Percentiles rank a stretch among this genome's conserved stretches.
These are phyloP conservation scores for Cardiospermum halicacabum DNA, from an alignment of 345 rosid species.

Conservation along the genomic window DNA sequence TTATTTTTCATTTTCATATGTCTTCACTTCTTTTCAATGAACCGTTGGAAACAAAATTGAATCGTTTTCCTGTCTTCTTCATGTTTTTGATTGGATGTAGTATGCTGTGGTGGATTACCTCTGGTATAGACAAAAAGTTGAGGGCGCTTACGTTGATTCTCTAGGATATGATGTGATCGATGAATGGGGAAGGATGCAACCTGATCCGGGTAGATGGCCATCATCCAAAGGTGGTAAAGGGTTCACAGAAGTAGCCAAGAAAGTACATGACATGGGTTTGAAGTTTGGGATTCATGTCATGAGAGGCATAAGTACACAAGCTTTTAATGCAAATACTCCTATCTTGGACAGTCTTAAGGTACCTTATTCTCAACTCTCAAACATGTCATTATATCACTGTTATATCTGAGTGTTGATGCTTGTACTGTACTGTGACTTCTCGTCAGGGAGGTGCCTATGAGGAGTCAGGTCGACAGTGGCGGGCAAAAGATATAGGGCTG, in stretches of 20 bases:
- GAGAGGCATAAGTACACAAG: constrained; percentile 93
- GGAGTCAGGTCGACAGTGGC: constrained; percentile 60
- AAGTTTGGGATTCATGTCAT: constrained; percentile 94
- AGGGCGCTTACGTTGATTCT: constrained; percentile 67
- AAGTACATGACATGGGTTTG: constrained; percentile 80
- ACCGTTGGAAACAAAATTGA: not conserved
- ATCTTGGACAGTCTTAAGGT: constrained; percentile 62
- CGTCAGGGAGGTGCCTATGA: constrained; percentile 58
- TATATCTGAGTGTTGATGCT: not conserved
- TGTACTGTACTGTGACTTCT: constrained; percentile 15
- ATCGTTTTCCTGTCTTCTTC: not conserved
- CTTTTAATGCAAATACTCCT: constrained; percentile 70
- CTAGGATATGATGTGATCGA: constrained; percentile 90
- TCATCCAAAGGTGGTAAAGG: constrained; percentile 78
- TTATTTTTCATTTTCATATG: not conserved
- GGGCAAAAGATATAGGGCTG: constrained; percentile 72
- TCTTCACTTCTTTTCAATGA: not conserved
- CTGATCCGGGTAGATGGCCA: constrained; percentile 90
- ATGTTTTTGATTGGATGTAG: constrained; percentile 30
- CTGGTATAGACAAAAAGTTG: constrained; percentile 81
- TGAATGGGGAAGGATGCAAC: constrained; percentile 87
- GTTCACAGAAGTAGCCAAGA: constrained; percentile 66
- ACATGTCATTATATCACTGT: not conserved
- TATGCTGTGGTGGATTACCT: constrained; percentile 95
- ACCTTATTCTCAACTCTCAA: constrained; percentile 2